Evolutionary conservation across 148 eudicot genomes (phyloP), one percentile per base, ranked within the genome.

Genomic region (Linanthus parryae): DNA sequence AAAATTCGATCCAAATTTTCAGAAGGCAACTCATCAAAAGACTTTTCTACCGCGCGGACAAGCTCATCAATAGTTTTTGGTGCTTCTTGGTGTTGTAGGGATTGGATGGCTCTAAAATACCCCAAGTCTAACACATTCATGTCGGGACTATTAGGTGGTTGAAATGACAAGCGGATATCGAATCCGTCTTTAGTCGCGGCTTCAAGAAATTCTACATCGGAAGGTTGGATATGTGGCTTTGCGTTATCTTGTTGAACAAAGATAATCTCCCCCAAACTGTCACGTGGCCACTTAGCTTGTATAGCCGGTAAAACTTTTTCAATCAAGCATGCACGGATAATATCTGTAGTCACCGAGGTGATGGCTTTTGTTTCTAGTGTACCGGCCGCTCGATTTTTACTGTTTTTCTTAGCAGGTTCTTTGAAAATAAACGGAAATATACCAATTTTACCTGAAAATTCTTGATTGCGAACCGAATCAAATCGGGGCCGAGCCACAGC

Each of bases 51-150:
- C 0, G 41, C 45, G 2, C 4, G 16, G 8, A 58, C 45, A 0
- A 58, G 9, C 19, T 58, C 54, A 34, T 58, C 45, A 26, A 47
- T 14, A 0, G 18, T 58, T 8, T 21, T 35, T 0, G 45, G 54
- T 17, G 24, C 20, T 35, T 25, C 8, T 25, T 58, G 54, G 11
- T 52, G 18, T 58, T 58, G 63, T 0, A 58, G 25, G 10, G 54
- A 7, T 35, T 58, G 44, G 8, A 58, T 58, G 3, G 63, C 40
- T 22, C 52, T 27, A 29, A 46, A 58, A 58, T 29, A 20, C 29
- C 63, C n/a, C n/a, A n/a, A n/a, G n/a, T n/a, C n/a, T n/a, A n/a
- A n/a, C n/a, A n/a, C n/a, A n/a, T n/a, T n/a, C n/a, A n/a, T n/a
- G n/a, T n/a, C n/a, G n/a, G n/a, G n/a, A n/a, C n/a, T n/a, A n/a